Evolutionary conservation across 177 flowering plant genomes (phyloP).

Genomic region (Vitis hybrid): DNA sequence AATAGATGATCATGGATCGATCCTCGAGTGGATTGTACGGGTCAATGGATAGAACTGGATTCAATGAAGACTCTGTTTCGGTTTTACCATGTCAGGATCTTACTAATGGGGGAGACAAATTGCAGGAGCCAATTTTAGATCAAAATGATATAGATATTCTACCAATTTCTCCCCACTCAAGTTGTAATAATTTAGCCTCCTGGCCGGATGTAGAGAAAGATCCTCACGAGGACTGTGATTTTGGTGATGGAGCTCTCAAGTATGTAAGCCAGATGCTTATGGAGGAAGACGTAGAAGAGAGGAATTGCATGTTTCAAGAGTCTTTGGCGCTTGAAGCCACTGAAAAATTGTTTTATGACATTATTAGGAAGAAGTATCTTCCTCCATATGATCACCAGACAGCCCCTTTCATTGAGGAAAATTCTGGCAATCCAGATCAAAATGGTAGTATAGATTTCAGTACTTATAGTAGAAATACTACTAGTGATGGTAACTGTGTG

Average conservation of each 20-base stretch:
- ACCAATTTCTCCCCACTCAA: conserved; percentile 17
- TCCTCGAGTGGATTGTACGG: conserved; percentile 11
- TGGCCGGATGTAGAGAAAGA: conserved; percentile 16
- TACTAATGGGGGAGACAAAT: conserved; percentile 12
- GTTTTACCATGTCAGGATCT: conserved; percentile 11
- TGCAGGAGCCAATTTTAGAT: not conserved
- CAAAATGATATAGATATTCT: conserved; percentile 5
- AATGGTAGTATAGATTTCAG: not conserved
- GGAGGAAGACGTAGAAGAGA: conserved; percentile 63
- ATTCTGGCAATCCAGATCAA: conserved; percentile 15
- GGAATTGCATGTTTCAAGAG: conserved; percentile 44
- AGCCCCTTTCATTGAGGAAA: conserved; percentile 7
- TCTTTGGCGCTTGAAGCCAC: conserved; percentile 52
- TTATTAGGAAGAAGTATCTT: conserved; percentile 40
- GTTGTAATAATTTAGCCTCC: not conserved
- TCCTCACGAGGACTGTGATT: conserved; percentile 42
- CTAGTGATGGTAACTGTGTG: conserved; percentile 10
- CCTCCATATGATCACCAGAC: conserved; percentile 8
- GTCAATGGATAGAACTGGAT: conserved; percentile 11
- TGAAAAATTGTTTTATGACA: conserved; percentile 54
- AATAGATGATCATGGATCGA: conserved; percentile 26
- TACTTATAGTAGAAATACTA: conserved; percentile 4
- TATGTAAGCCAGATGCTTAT: conserved; percentile 53
- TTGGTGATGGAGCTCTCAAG: conserved; percentile 46
- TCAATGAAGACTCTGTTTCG: conserved; percentile 9